Percentiles rank a stretch among this genome's conserved stretches.
These are phyloP conservation scores for Hydnum rufescens DNA, from an alignment of 768 basidiomycete species.

Conservation along the genomic window DNA sequence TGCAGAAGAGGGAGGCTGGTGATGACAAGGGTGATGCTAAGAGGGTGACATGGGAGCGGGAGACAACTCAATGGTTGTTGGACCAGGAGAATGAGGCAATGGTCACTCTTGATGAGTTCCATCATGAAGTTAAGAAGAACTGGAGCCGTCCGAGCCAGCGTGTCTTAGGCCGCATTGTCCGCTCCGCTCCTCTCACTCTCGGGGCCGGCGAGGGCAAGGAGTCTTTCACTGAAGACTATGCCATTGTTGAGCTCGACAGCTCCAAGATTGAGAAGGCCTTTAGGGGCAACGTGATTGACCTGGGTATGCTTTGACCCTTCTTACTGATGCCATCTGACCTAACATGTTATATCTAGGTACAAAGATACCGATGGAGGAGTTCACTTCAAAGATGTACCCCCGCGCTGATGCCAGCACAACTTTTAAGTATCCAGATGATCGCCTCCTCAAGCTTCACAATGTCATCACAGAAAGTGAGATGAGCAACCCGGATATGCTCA, in stretches of 20 bases:
- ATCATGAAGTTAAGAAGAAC: background rate
- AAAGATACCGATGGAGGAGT: conserved; percentile 2
- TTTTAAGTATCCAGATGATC: conserved; percentile 13
- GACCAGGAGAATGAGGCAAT: conserved; percentile 1
- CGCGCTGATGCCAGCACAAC: conserved; percentile 9
- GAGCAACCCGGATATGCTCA: conserved; percentile 1
- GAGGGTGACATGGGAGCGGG: too few species aligned
- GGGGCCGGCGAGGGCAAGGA: conserved; percentile 2
- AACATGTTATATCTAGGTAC: too few species aligned
- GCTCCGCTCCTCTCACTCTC: conserved; percentile 7
- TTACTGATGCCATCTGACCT: too few species aligned
- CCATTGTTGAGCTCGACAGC: conserved; percentile 9
- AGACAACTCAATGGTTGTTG: too few species aligned
- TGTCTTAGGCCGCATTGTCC: conserved; percentile 6
- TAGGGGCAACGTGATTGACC: conserved; percentile 8
- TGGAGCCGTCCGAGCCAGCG: conserved; percentile 4
- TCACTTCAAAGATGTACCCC: conserved; percentile 4
- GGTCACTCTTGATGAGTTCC: background rate
- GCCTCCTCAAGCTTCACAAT: conserved; percentile 8
- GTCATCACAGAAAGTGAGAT: conserved; percentile 5
- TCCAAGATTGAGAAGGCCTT: conserved; percentile 4
- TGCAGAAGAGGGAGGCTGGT: background rate
- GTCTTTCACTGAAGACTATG: conserved; percentile 6
- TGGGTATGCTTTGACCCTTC: too few species aligned
- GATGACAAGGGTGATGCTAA: conserved; percentile 4